Conservation (phyloP, 495 filamentous ascomycete species). For the Usnea hakonensis region DNA sequence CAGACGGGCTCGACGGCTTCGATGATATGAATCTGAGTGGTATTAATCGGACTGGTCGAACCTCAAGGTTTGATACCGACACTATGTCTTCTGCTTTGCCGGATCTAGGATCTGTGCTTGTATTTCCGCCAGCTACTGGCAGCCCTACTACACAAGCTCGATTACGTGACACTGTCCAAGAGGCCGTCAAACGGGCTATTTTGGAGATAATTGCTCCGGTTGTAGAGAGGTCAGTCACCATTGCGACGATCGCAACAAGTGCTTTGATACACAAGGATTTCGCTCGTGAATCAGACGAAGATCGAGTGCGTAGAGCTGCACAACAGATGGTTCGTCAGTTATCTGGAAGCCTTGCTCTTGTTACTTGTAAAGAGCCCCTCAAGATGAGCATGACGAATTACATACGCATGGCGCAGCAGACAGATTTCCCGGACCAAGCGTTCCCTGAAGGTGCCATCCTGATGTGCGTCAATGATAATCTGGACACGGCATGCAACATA, state of each 20-base stretch:
- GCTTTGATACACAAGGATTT: slow-evolving; percentile 96
- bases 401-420: slow-evolving; percentile 64
- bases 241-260: slow-evolving; percentile 89
- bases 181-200: slow-evolving; percentile 77
- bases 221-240: slow-evolving; percentile 93
- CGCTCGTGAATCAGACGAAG: slow-evolving; percentile 83
- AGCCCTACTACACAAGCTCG: slow-evolving; percentile 59
- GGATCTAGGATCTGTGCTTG: slow-evolving; percentile 64
- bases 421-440: slow-evolving; percentile 60
- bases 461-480: slow-evolving; percentile 97
- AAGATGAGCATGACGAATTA: slow-evolving; percentile 95
- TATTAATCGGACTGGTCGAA: slow-evolving; percentile 59
- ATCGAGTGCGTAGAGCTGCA: slow-evolving; percentile 71
- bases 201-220: slow-evolving; percentile 94
- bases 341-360: slow-evolving; percentile 83
- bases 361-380: slow-evolving; percentile 96
- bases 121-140: slow-evolving; percentile 67
- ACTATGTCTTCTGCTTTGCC: slow-evolving; percentile 68
- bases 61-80: slow-evolving; percentile 62
- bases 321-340: slow-evolving; percentile 88
- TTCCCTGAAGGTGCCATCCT: slow-evolving; percentile 81
- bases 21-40: slow-evolving; percentile 68
- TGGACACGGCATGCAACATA: slow-evolving; percentile 83
- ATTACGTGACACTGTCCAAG: slow-evolving; percentile 73
- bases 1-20: slow-evolving; percentile 68